phyloP scores from a whole-genome alignment of 108 stramenopile species.

The Discostella pseudostelligera region DNA sequence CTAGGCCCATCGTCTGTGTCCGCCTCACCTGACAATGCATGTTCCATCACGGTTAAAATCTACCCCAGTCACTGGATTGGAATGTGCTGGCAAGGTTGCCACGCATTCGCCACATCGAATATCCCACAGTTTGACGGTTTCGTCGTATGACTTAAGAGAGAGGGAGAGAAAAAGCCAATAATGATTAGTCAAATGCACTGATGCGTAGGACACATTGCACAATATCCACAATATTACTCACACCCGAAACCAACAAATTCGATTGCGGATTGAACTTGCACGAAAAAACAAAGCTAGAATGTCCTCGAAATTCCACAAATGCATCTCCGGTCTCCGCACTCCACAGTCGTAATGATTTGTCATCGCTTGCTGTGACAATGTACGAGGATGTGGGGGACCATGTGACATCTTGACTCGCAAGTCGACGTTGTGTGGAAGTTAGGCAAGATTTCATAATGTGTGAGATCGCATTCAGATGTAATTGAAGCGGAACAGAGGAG shows the following conservation, averaged over 20 bases:
- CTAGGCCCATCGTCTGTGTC: neutral
- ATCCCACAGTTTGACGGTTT: slow-evolving; percentile 96
- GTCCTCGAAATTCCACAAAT: slow-evolving; percentile 86
- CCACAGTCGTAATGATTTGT: slow-evolving; percentile 90
- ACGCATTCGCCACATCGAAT: slow-evolving; percentile 89
- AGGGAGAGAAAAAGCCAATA: neutral
- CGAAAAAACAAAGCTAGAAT: slow-evolving; percentile 90
- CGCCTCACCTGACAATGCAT: slow-evolving; percentile 54
- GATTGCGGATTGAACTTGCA: slow-evolving; percentile 77
- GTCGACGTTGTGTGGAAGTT: neutral
- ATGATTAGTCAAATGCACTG: too few species aligned
- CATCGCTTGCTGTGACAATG: slow-evolving; percentile 88
- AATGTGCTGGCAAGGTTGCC: slow-evolving; percentile 89
- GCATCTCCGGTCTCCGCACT: slow-evolving; percentile 73
- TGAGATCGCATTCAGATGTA: neutral
- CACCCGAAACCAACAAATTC: slow-evolving; percentile 80
- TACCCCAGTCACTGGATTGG: slow-evolving; percentile 93
- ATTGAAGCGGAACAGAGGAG: neutral
- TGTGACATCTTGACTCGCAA: slow-evolving; percentile 43
- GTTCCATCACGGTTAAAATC: slow-evolving; percentile 89
- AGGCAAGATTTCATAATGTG: neutral
- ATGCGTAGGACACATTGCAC: too few species aligned
- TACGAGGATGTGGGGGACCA: slow-evolving; percentile 69
- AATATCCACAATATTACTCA: slow-evolving; percentile 5
- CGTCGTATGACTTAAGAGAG: slow-evolving; percentile 67